Percentiles rank a stretch among this genome's conserved stretches.
Conservation (phyloP, 2,329 filamentous ascomycete genomes). For the Xylariales sp. region DNA sequence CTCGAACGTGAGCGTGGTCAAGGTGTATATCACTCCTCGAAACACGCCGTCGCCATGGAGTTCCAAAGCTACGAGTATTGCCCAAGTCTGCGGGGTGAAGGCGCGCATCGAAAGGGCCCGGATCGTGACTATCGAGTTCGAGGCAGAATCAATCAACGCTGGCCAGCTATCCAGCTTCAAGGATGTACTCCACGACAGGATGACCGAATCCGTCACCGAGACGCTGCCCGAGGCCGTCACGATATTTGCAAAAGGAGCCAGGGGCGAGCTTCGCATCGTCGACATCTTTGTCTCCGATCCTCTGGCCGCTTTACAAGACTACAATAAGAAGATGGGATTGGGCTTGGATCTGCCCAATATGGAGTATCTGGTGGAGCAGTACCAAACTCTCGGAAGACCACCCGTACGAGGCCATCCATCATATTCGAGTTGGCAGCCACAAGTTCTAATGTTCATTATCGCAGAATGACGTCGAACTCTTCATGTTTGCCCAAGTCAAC, state of each 20-base stretch:
- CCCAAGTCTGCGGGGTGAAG: constrained; percentile 81
- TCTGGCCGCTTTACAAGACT: constrained; percentile 68
- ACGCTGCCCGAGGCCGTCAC: constrained; percentile 62
- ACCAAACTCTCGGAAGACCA: constrained; percentile 56
- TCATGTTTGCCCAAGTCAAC: constrained; percentile 99
- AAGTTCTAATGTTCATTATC: neutral
- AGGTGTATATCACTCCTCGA: constrained; percentile 75
- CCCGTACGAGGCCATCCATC: constrained; percentile 41
- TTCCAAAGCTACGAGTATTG: constrained; percentile 90
- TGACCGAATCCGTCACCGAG: constrained; percentile 80
- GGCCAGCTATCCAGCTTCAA: constrained; percentile 52
- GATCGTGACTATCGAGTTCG: constrained; percentile 64
- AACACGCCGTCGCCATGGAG: constrained; percentile 94
- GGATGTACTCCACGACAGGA: constrained; percentile 82
- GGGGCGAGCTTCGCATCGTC: constrained; percentile 65
- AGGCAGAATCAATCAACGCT: constrained; percentile 38
- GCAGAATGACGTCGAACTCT: constrained; percentile 88
- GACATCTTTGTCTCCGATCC: constrained; percentile 67
- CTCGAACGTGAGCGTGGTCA: constrained; percentile 39
- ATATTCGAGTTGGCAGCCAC: constrained; percentile 48
- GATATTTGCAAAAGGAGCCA: constrained; percentile 72
- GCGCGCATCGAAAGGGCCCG: constrained; percentile 82
- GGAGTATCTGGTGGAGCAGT: constrained; percentile 86
- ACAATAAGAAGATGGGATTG: constrained; percentile 79
- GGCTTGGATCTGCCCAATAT: constrained; percentile 87